Percentiles rank a stretch among this genome's conserved stretches.
Evolutionary conservation across 208 protist genomes (phyloP).

Genomic region (Acanthamoeba castellanii): DNA sequence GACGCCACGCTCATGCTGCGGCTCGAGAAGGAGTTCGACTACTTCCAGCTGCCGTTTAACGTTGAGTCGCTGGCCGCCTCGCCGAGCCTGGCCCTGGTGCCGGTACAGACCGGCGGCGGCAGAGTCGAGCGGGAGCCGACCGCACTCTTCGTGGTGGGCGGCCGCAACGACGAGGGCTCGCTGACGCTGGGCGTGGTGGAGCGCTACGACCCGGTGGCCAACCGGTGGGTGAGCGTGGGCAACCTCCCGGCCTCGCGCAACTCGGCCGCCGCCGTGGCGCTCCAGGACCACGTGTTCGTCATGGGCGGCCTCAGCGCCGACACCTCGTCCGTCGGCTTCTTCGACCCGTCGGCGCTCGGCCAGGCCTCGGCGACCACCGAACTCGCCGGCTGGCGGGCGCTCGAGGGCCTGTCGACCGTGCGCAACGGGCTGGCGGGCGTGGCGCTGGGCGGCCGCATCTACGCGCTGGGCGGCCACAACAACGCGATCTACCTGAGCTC

Average conservation of each 20-base stretch:
- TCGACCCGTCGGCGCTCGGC: background rate
- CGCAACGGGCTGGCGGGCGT: conserved; percentile 10
- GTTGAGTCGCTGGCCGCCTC: background rate
- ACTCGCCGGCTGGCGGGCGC: background rate
- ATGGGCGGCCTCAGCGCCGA: conserved; percentile 48
- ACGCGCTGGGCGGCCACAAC: conserved; percentile 21
- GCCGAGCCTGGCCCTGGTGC: background rate
- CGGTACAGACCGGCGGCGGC: background rate
- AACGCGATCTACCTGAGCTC: conserved; percentile 53
- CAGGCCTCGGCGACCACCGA: background rate
- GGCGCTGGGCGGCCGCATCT: background rate
- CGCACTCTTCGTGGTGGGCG: conserved; percentile 12
- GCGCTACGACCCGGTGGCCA: background rate
- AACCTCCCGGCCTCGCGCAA: background rate
- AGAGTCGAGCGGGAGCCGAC: background rate
- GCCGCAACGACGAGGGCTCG: background rate
- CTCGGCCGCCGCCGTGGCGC: background rate
- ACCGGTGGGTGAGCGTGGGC: background rate
- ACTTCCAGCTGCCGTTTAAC: background rate
- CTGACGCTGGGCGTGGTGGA: background rate
- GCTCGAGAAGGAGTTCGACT: conserved; percentile 13
- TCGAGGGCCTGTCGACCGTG: conserved; percentile 40
- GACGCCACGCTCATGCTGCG: background rate
- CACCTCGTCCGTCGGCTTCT: conserved; percentile 12
- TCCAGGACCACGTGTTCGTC: background rate